Conservation (phyloP, 805 yeast genomes). For the Yarrowia bubula region DNA sequence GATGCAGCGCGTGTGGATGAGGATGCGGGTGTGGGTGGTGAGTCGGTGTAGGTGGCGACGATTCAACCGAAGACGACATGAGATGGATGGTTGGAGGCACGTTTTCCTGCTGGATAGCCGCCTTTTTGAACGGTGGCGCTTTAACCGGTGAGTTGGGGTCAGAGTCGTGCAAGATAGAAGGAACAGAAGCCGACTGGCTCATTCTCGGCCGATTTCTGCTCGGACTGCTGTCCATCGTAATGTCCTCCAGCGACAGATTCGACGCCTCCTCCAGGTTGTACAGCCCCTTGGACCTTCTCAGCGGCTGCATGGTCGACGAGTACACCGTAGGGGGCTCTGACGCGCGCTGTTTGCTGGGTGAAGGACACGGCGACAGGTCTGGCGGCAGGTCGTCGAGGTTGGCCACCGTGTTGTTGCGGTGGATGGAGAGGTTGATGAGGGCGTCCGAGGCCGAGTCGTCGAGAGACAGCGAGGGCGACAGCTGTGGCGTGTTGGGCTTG, state of each 20-base stretch:
- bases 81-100: conserved; percentile 30
- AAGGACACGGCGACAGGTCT: conserved; percentile 16
- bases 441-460: conserved; percentile 27
- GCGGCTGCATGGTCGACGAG: conserved; percentile 30
- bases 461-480: conserved; percentile 12
- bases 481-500: conserved; percentile 25
- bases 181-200: background rate
- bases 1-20: conserved; percentile 21
- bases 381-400: conserved; percentile 13
- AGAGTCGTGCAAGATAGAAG: background rate
- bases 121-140: conserved; percentile 23
- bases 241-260: background rate
- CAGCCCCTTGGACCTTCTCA: conserved; percentile 44
- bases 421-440: conserved; percentile 26
- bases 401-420: conserved; percentile 25
- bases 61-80: conserved; percentile 33
- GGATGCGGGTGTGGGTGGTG: conserved; percentile 25
- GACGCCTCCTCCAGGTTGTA: conserved; percentile 44
- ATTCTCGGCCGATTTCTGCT: background rate
- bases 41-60: conserved; percentile 27
- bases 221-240: conserved; percentile 8
- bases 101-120: conserved; percentile 4
- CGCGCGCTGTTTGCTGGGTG: conserved; percentile 1
- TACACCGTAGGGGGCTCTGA: conserved; percentile 20
- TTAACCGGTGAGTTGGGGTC: conserved; percentile 24